Evolutionary conservation across 345 rosid genomes (phyloP).

Genomic region (Populus alba): DNA sequence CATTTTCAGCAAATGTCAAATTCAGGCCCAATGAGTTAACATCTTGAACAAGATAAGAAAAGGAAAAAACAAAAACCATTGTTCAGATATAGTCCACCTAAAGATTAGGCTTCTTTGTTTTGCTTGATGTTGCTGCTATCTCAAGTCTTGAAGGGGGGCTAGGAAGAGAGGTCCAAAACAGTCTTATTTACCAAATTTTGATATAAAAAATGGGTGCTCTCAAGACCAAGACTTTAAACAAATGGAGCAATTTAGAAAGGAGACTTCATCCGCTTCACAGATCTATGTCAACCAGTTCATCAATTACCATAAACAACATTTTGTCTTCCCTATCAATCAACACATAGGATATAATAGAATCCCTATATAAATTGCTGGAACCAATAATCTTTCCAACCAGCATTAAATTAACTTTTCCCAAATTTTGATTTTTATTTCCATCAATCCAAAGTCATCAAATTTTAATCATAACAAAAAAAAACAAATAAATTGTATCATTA

Average conservation of each 20-base stretch:
- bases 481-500: not conserved
- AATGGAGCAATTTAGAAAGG: not conserved
- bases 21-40: no score
- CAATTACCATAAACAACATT: not conserved
- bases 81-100: not conserved
- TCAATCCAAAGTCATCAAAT: not conserved
- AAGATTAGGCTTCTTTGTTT: not conserved
- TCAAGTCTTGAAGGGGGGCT: not conserved
- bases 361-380: slow-evolving; percentile 2
- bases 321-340: not conserved
- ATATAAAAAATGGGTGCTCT: not conserved
- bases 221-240: not conserved
- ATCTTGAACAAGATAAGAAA: not conserved
- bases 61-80: not conserved
- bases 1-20: no score
- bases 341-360: not conserved
- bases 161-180: not conserved
- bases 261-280: not conserved
- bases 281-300: not conserved
- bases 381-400: not conserved
- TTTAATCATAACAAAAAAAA: not conserved
- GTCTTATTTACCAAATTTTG: not conserved
- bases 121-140: not conserved
- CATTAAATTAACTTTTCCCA: not conserved
- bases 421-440: not conserved